A percentile compares a stretch with the other conserved stretches of the same genome.
Evolutionary conservation across 495 filamentous ascomycete genomes (phyloP).

Genomic region (Talaromyces borbonicus): DNA sequence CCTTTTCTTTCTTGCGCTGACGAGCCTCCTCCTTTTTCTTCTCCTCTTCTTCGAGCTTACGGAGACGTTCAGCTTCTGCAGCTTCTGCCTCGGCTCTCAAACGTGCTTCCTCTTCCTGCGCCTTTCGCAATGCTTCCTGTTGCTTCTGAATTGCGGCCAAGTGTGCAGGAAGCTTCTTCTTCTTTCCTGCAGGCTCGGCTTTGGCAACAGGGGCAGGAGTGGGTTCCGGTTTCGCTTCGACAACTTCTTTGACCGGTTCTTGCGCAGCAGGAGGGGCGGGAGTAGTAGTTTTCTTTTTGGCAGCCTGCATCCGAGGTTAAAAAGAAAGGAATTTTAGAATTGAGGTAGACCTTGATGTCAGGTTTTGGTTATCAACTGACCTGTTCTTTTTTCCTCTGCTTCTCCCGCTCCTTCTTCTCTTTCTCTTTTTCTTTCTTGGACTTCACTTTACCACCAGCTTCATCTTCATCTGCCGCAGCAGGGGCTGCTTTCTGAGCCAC

Average conservation of each 20-base stretch:
- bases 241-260: slow-evolving; percentile 36
- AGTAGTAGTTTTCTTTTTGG: slow-evolving; percentile 46
- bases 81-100: slow-evolving; percentile 63
- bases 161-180: slow-evolving; percentile 82
- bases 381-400: slow-evolving; percentile 89
- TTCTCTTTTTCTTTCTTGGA: slow-evolving; percentile 96
- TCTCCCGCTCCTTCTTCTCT: slow-evolving; percentile 87
- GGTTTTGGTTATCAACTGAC: slow-evolving; percentile 26
- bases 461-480: slow-evolving; percentile 45
- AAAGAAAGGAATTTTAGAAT: not conserved
- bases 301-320: slow-evolving; percentile 36
- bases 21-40: slow-evolving; percentile 63
- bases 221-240: slow-evolving; percentile 24
- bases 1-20: slow-evolving; percentile 82
- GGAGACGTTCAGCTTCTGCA: slow-evolving; percentile 58
- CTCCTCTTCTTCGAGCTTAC: slow-evolving; percentile 62
- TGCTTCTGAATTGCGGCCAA: slow-evolving; percentile 80
- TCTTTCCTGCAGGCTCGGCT: slow-evolving; percentile 58
- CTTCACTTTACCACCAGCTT: slow-evolving; percentile 57
- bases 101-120: slow-evolving; percentile 67
- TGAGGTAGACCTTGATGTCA: slow-evolving; percentile 1
- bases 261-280: slow-evolving; percentile 41
- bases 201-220: slow-evolving; percentile 30
- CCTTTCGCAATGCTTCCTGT: slow-evolving; percentile 68
- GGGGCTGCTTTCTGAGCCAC: slow-evolving; percentile 16